phyloP scores from a whole-genome alignment of 352 stramenopile species.

The Pythium insidiosum region DNA sequence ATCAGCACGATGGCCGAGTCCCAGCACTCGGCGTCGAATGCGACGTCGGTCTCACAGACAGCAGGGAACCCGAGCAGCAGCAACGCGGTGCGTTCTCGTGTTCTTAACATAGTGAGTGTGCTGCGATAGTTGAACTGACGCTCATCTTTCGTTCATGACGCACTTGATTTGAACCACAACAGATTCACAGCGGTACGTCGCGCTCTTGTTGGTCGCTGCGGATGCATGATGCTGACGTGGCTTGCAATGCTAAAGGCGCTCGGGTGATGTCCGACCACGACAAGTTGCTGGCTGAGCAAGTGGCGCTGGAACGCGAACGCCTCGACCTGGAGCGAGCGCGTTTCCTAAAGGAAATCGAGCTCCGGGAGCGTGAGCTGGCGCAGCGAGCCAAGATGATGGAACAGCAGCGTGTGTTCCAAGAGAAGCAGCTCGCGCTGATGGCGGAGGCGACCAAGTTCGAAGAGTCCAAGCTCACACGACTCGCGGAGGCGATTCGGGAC shows the following conservation, averaged over 20 bases:
- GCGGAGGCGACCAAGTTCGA: conserved; percentile 39
- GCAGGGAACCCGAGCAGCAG: no score
- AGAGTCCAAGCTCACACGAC: conserved; percentile 43
- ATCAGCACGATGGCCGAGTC: conserved; percentile 23
- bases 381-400: conserved; percentile 58
- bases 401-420: conserved; percentile 44
- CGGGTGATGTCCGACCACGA: conserved; percentile 82
- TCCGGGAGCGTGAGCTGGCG: conserved; percentile 55
- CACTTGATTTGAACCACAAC: no score
- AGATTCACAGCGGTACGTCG: no score
- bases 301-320: conserved; percentile 59
- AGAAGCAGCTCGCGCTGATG: conserved; percentile 39
- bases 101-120: no score
- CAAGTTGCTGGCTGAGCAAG: conserved; percentile 62
- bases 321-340: conserved; percentile 65
- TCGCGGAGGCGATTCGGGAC: conserved; percentile 54
- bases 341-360: conserved; percentile 70
- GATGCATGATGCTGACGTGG: conserved; percentile 21
- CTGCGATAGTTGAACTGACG: no score
- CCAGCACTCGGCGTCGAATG: no score
- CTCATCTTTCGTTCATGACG: no score
- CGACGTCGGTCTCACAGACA: no score
- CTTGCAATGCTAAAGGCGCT: no score
- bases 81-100: no score
- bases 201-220: conserved; percentile 19